phyloP scores from a whole-genome alignment of 148 eudicot genomes.

The Rhododendron henanense region DNA sequence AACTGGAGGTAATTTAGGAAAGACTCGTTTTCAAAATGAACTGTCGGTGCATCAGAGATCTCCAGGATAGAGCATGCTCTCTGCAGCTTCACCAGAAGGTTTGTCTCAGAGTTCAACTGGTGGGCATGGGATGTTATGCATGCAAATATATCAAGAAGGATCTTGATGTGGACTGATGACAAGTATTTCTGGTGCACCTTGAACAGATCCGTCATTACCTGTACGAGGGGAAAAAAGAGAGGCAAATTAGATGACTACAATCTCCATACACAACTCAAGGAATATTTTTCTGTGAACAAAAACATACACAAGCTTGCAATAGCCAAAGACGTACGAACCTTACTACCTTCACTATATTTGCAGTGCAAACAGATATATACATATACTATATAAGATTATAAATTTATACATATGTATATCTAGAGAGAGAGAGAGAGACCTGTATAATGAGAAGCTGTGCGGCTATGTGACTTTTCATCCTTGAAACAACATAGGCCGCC shows the following conservation, averaged over 20 bases:
- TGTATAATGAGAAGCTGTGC: conserved; percentile 78
- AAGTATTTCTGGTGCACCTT: conserved; percentile 56
- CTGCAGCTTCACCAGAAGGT: conserved; percentile 54
- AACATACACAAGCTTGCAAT: neutral
- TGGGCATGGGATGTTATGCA: conserved; percentile 60
- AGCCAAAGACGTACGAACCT: neutral
- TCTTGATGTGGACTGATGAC: conserved; percentile 43
- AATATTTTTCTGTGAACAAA: neutral
- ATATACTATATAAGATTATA: neutral
- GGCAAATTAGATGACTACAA: neutral
- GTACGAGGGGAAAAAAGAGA: conserved; percentile 8
- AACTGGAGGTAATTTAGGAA: conserved; percentile 59
- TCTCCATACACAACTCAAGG: neutral
- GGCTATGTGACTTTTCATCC: conserved; percentile 80
- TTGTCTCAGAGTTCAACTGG: conserved; percentile 53
- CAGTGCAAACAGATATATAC: neutral
- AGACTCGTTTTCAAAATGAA: conserved; percentile 82
- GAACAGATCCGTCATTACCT: conserved; percentile 80
- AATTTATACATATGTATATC: neutral
- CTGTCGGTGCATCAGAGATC: conserved; percentile 77
- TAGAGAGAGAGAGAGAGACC: conserved; percentile 37
- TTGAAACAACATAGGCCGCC: conserved; percentile 71
- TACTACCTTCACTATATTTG: neutral
- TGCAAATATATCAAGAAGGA: conserved; percentile 61
- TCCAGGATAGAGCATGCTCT: conserved; percentile 68